Conservation (phyloP, 2,329 filamentous ascomycete genomes). For the Epichloe brachyelytri region DNA sequence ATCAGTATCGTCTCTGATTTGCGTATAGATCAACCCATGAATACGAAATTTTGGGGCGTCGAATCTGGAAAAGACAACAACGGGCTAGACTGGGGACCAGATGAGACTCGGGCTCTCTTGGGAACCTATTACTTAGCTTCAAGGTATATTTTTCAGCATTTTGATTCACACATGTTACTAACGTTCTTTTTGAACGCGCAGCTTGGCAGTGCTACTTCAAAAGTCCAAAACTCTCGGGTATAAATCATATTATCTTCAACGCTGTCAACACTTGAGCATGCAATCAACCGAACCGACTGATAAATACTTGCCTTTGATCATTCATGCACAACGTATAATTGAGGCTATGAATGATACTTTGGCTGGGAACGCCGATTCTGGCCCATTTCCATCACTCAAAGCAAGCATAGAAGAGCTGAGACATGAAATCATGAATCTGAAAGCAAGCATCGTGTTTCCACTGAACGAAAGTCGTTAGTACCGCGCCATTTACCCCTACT, state of each 20-base stretch:
- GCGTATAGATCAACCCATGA: slow-evolving; percentile 17
- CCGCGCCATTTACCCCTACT: too few species aligned
- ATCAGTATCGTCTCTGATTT: slow-evolving; percentile 19
- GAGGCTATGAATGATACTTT: slow-evolving; percentile 19
- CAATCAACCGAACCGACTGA: slow-evolving; percentile 10
- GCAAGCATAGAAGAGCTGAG: slow-evolving; percentile 6
- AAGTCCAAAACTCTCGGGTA: slow-evolving; percentile 18
- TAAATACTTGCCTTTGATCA: slow-evolving; percentile 17
- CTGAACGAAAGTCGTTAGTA: slow-evolving; percentile 18
- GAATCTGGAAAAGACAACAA: slow-evolving; percentile 10
- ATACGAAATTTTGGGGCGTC: slow-evolving; percentile 16
- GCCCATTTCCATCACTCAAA: slow-evolving; percentile 10
- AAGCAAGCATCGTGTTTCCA: slow-evolving; percentile 14
- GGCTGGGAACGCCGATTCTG: background rate
- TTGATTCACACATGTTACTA: background rate
- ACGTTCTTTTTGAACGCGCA: background rate
- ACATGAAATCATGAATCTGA: slow-evolving; percentile 11
- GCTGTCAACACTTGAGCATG: slow-evolving; percentile 11
- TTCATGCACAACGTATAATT: slow-evolving; percentile 17
- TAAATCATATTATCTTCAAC: slow-evolving; percentile 16
- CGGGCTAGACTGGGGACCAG: slow-evolving; percentile 10
- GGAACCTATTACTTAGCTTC: slow-evolving; percentile 21
- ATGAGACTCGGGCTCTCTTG: slow-evolving; percentile 18
- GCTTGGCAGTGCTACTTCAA: slow-evolving; percentile 19
- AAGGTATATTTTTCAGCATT: slow-evolving; percentile 9